Evolutionary conservation across 2,329 filamentous ascomycete genomes (phyloP).

Genomic region (Fusarium duplospermum): DNA sequence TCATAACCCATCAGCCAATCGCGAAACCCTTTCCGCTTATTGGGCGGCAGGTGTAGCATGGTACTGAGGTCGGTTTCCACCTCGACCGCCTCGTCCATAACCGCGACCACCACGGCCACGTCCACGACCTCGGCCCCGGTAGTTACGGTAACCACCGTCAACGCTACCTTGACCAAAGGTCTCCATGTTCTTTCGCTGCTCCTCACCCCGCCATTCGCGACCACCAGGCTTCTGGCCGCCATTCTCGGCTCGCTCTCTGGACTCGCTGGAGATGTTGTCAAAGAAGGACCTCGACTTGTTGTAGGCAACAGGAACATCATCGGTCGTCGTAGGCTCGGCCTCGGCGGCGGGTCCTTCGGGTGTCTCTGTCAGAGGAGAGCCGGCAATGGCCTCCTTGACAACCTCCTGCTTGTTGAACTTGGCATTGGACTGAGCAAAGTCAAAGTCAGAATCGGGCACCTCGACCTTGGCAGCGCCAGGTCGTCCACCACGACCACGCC

Average conservation of each 20-base stretch:
- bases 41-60: constrained; percentile 45
- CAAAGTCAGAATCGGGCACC: constrained; percentile 90
- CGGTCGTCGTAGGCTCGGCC: constrained; percentile 54
- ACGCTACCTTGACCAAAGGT: constrained; percentile 98
- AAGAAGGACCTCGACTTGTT: constrained; percentile 95
- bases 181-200: constrained; percentile 95
- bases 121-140: constrained; percentile 82
- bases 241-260: constrained; percentile 86
- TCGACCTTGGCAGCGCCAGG: constrained; percentile 75
- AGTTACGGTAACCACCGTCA: constrained; percentile 81
- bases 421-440: constrained; percentile 75
- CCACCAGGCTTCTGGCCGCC: constrained; percentile 76
- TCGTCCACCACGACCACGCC: constrained; percentile 62
- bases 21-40: constrained; percentile 27
- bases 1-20: constrained; percentile 1
- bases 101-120: constrained; percentile 65
- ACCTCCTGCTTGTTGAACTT: constrained; percentile 66
- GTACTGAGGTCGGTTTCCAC: constrained; percentile 49
- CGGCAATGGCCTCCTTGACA: constrained; percentile 87
- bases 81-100: constrained; percentile 55
- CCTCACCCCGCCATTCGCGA: constrained; percentile 89
- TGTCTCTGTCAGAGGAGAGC: constrained; percentile 71
- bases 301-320: constrained; percentile 70
- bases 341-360: constrained; percentile 54
- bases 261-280: constrained; percentile 96